phyloP scores from a whole-genome alignment of 805 yeast species.

The Wickerhamiella brachini region DNA sequence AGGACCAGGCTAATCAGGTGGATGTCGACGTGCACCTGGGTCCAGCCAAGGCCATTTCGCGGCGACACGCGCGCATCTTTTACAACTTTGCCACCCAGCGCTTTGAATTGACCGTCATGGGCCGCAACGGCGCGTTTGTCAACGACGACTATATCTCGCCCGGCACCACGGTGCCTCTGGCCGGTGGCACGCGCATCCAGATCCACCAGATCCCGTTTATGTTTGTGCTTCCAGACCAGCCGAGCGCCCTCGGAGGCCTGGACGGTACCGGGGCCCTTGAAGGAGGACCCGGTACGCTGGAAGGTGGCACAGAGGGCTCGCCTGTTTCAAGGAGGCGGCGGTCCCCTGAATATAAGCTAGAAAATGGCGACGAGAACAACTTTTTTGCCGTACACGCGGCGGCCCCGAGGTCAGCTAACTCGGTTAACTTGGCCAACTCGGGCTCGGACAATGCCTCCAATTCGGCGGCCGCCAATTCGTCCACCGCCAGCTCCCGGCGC shows the following conservation, averaged over 20 bases:
- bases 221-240: slow-evolving; percentile 55
- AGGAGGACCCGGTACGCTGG: background rate
- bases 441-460: too few relatives aligned
- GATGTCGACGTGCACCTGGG: slow-evolving; percentile 75
- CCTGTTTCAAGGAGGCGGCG: background rate
- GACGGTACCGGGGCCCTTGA: background rate
- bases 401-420: too few relatives aligned
- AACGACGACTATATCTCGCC: slow-evolving; percentile 80
- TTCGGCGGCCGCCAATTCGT: too few relatives aligned
- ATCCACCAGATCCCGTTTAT: slow-evolving; percentile 85
- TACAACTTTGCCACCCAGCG: slow-evolving; percentile 94
- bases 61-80: slow-evolving; percentile 90
- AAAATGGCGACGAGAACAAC: slow-evolving; percentile 16
- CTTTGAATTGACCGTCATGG: slow-evolving; percentile 81
- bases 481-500: too few relatives aligned
- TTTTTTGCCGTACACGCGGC: slow-evolving; percentile 18
- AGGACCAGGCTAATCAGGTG: slow-evolving; percentile 46
- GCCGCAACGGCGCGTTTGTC: slow-evolving; percentile 94
- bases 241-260: slow-evolving; percentile 1
- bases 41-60: slow-evolving; percentile 79
- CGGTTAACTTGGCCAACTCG: too few relatives aligned
- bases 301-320: background rate
- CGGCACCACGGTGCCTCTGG: slow-evolving; percentile 80
- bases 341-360: background rate
- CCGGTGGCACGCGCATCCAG: slow-evolving; percentile 62